Conservation (phyloP, 345 rosid genomes). For the Lepidium didymum region DNA sequence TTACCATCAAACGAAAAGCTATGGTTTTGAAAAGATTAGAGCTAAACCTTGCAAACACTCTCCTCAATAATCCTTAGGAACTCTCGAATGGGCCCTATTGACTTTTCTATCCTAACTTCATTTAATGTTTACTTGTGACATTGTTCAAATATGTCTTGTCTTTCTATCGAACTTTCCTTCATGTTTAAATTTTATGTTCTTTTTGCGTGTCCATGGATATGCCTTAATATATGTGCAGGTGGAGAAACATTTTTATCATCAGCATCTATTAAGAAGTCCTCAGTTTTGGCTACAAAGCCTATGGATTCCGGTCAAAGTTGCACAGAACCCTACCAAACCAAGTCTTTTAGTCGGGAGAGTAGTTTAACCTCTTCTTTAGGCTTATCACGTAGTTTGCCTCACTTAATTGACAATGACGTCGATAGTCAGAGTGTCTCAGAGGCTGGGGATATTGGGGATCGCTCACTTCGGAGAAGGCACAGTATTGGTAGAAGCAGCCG, state of each 20-base stretch:
- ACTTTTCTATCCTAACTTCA: neutral
- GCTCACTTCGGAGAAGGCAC: slow-evolving; percentile 50
- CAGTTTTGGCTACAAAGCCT: slow-evolving; percentile 9
- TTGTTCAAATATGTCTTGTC: neutral
- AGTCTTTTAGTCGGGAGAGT: slow-evolving; percentile 37
- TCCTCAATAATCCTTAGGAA: neutral
- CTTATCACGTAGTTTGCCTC: slow-evolving; percentile 31
- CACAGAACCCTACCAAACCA: slow-evolving; percentile 19
- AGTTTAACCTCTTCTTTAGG: slow-evolving; percentile 45
- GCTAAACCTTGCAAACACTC: neutral
- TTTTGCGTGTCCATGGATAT: neutral
- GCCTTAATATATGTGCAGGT: neutral
- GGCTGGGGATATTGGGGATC: slow-evolving; percentile 89
- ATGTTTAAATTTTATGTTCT: neutral
- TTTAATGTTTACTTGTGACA: neutral
- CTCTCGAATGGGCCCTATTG: neutral
- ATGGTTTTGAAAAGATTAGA: neutral
- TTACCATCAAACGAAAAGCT: neutral
- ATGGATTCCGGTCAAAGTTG: slow-evolving; percentile 40
- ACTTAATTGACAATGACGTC: slow-evolving; percentile 34
- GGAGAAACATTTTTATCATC: neutral
- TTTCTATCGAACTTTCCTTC: neutral
- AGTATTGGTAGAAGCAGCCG: slow-evolving; percentile 38
- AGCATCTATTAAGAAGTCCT: neutral
- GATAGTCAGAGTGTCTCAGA: slow-evolving; percentile 67